phyloP scores from a whole-genome alignment of 148 eudicot species.

The Nepenthes mirabilis region DNA sequence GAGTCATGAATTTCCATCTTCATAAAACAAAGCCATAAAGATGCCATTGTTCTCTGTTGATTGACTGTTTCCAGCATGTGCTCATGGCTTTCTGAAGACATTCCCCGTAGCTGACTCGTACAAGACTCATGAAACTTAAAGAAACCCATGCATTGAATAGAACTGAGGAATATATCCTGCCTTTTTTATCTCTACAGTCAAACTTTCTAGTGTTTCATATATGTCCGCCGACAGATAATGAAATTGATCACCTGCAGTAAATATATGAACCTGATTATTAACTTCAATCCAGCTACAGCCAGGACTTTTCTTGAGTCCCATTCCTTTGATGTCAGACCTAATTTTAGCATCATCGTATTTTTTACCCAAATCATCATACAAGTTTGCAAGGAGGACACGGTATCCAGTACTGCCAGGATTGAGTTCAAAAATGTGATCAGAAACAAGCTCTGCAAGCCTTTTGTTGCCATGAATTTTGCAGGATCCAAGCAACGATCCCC shows the following conservation, averaged over 20 bases:
- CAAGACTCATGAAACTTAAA: conserved; percentile 10
- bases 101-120: no score
- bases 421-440: conserved; percentile 25
- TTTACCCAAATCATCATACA: conserved; percentile 25
- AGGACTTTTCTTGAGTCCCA: conserved; percentile 27
- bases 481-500: conserved; percentile 43
- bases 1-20: no score
- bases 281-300: conserved; percentile 40
- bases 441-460: conserved; percentile 23
- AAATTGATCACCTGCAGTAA: conserved; percentile 24
- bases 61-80: no score
- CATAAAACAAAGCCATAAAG: no score
- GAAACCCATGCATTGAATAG: neutral
- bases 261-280: conserved; percentile 23
- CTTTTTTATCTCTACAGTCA: conserved; percentile 21
- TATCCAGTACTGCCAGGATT: conserved; percentile 29
- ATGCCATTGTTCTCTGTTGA: no score
- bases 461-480: conserved; percentile 27
- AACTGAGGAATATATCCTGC: conserved; percentile 18
- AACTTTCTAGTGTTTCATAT: conserved; percentile 12
- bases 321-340: conserved; percentile 23
- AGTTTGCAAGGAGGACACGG: conserved; percentile 37
- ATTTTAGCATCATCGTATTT: conserved; percentile 18
- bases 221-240: conserved; percentile 13
- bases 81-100: no score